These are phyloP conservation scores for Pichia nakasei DNA, from an alignment of 805 yeast genomes.

Conservation along the genomic window DNA sequence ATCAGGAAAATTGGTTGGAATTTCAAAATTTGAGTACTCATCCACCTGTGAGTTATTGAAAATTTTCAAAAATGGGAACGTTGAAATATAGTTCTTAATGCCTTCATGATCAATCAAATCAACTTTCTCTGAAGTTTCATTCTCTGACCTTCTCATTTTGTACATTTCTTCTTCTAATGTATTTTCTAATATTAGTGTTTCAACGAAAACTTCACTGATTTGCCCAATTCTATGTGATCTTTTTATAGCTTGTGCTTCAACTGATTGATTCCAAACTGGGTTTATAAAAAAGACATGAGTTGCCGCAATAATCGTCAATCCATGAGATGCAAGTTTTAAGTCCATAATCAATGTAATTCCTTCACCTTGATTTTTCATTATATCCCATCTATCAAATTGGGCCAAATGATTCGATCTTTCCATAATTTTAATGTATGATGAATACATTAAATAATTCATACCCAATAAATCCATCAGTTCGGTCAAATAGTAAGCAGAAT, in stretches of 20 bases:
- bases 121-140: constrained; percentile 13
- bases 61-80: constrained; percentile 38
- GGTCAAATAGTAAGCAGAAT: constrained; percentile 57
- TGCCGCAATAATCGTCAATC: constrained; percentile 58
- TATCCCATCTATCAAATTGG: constrained; percentile 36
- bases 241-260: constrained; percentile 70
- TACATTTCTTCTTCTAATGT: constrained; percentile 67
- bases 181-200: constrained; percentile 51
- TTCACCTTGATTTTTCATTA: constrained; percentile 29
- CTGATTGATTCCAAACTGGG: constrained; percentile 62
- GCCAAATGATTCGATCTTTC: constrained; percentile 46
- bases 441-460: constrained; percentile 51
- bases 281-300: constrained; percentile 62
- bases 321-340: constrained; percentile 58
- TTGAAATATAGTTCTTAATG: constrained; percentile 46
- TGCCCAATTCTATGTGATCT: constrained; percentile 76
- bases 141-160: constrained; percentile 23
- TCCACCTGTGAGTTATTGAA: constrained; percentile 28
- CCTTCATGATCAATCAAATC: constrained; percentile 51
- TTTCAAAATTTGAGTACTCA: constrained; percentile 9
- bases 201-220: constrained; percentile 53
- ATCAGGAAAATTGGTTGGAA: constrained; percentile 13
- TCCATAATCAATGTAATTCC: constrained; percentile 60
- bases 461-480: constrained; percentile 59
- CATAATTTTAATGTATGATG: constrained; percentile 44